Base-by-base conservation (phyloP, 805 yeast species). In the Spathaspora gorwiae region DNA sequence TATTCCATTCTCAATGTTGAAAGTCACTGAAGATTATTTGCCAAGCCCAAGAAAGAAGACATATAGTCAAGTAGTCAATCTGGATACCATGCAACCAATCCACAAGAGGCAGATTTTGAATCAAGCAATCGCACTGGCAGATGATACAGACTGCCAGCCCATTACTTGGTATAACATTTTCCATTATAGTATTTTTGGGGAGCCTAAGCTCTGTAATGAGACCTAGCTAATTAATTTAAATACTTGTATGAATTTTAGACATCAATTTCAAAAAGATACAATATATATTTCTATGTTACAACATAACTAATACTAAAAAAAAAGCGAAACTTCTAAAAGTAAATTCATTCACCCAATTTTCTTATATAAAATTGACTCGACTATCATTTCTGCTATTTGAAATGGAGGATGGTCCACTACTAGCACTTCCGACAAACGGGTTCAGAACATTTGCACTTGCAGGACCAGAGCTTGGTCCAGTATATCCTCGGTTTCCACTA, bases 91-190 rank as follows among this genome's bases (percentile, higher is more conserved):
- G 12, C 31, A 40, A n/a, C 40, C 24, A 5, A 32, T 37, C 3
- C 7, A 2, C 10, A 45, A 34, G 26, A 38, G 47, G 27, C 29
- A 29, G 19, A 11, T 15, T 11, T 46, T 29, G 32, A 29, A 9
- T 29, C 32, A 29, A 29, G 12, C 32, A 5, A 19, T 32, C 14
- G 40, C 33, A 41, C 37, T 33, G 8, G 13, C 39, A 35, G 41
- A 46, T 24, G 59, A 59, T 1, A 54, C 54, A 15, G 64, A 64
- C 26, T 78, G 82, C 59, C 74, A 68, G 26, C 71, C 71, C 3
- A 68, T 78, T 9, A 77, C 80, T 0, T 78, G 82, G 82, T 70
- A 57, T 49, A 76, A 72, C 45, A 69, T 77, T 0, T 72, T 79
- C 48, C 79, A 70, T 49, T 75, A 74, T 45, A 68, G 78, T 42